phyloP scores from a whole-genome alignment of 108 stramenopile species.

The Stephanodiscus minutulus region DNA sequence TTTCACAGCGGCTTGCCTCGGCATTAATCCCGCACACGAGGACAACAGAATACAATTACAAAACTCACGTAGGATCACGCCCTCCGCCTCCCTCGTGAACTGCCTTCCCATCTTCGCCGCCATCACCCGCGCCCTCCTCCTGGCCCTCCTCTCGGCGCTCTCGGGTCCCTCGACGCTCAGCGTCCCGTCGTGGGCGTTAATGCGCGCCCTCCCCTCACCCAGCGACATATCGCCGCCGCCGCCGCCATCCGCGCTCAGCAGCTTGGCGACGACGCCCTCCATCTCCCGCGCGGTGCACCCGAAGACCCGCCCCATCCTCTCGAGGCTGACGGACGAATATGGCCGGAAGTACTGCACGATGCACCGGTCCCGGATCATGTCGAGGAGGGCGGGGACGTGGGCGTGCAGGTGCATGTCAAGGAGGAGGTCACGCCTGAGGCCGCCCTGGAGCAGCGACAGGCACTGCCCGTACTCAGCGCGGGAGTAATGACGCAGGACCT shows the following conservation, averaged over 20 bases:
- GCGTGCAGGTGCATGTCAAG: conserved; percentile 57
- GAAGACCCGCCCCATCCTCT: conserved; percentile 57
- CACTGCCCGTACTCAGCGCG: conserved; percentile 48
- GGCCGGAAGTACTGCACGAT: conserved; percentile 74
- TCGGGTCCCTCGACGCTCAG: conserved; percentile 30
- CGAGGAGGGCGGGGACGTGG: conserved; percentile 44
- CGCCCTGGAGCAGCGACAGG: conserved; percentile 21
- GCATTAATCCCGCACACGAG: neutral
- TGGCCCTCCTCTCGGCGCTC: conserved; percentile 17
- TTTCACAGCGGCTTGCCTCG: neutral
- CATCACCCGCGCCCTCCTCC: conserved; percentile 36
- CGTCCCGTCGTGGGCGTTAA: conserved; percentile 43
- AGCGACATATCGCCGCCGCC: conserved; percentile 18
- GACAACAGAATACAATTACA: neutral
- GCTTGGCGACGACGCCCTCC: conserved; percentile 38
- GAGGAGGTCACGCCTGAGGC: conserved; percentile 23
- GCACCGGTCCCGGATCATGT: conserved; percentile 63
- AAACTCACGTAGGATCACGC: conserved; percentile 47
- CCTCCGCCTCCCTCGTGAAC: conserved; percentile 44
- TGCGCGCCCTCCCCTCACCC: conserved; percentile 39
- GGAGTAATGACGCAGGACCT: conserved; percentile 47
- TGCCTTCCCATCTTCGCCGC: conserved; percentile 45
- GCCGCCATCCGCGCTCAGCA: conserved; percentile 20
- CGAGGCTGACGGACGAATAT: conserved; percentile 63
- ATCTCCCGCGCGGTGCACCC: conserved; percentile 38